These are phyloP conservation scores for Solanum medicagineum DNA, from an alignment of 257 asterid species.

Conservation along the genomic window DNA sequence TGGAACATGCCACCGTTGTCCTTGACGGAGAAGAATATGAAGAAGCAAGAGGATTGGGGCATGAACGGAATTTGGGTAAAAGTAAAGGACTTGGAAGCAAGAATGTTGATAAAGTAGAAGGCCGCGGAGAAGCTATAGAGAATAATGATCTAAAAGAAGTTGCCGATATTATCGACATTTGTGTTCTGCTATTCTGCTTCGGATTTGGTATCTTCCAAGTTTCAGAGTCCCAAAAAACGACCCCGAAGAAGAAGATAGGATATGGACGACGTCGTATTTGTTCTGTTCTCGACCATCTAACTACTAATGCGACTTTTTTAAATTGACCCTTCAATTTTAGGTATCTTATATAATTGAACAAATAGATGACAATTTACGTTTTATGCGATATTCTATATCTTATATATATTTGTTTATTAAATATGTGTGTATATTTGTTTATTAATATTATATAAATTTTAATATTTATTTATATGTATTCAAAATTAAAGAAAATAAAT, in stretches of 20 bases:
- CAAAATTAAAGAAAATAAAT: no score
- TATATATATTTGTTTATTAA: no score
- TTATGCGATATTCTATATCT: no score
- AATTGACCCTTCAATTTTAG: no score
- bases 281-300: neutral
- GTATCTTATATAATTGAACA: no score
- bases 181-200: neutral
- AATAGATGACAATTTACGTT: no score
- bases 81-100: slow-evolving; percentile 9
- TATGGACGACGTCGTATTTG: slow-evolving; percentile 3
- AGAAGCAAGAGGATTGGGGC: slow-evolving; percentile 14
- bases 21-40: slow-evolving; percentile 18
- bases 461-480: no score
- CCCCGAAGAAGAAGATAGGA: slow-evolving; percentile 11
- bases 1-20: slow-evolving; percentile 12
- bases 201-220: neutral
- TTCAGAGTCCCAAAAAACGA: neutral
- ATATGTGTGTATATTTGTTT: no score
- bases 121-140: slow-evolving; percentile 8
- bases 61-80: slow-evolving; percentile 14
- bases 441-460: no score
- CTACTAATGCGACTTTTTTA: no score
- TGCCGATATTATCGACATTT: neutral
- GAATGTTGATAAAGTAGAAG: neutral
- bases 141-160: neutral